Evolutionary conservation across 2,329 filamentous ascomycete species (phyloP).

Genomic region (Epichloe coenophiala): DNA sequence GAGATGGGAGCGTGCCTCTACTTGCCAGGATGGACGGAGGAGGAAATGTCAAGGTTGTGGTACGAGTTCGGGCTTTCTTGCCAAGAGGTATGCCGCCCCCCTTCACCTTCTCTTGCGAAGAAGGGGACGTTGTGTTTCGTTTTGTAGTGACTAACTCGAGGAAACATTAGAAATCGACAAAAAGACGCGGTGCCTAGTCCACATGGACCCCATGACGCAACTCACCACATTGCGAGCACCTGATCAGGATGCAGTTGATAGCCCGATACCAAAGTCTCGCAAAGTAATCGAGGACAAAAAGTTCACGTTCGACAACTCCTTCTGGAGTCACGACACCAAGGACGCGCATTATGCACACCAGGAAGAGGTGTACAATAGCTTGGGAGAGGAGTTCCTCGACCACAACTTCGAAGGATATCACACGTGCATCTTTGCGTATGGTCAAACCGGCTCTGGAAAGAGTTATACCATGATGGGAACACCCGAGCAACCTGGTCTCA

Average conservation of each 20-base stretch:
- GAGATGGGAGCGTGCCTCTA: constrained; percentile 50
- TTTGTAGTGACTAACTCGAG: not conserved
- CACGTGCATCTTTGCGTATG: constrained; percentile 97
- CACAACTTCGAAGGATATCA: constrained; percentile 99
- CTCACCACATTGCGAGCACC: constrained; percentile 70
- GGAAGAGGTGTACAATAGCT: constrained; percentile 82
- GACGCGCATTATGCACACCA: constrained; percentile 85
- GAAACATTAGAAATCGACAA: constrained; percentile 57
- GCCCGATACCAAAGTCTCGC: constrained; percentile 47
- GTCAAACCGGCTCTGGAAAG: constrained; percentile 94
- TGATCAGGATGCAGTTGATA: constrained; percentile 27
- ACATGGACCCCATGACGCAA: constrained; percentile 82
- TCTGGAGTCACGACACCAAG: constrained; percentile 78
- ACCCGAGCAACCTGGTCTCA: constrained; percentile 73
- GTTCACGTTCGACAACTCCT: constrained; percentile 95
- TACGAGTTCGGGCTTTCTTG: constrained; percentile 67
- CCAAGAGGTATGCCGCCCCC: constrained; percentile 43
- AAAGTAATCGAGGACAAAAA: constrained; percentile 74
- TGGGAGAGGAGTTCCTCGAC: constrained; percentile 93
- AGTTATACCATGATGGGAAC: constrained; percentile 98
- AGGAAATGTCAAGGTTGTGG: constrained; percentile 72
- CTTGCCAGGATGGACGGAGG: constrained; percentile 45
- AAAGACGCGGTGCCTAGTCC: constrained; percentile 70
- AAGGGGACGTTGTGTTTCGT: no score
- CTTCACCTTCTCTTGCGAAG: not conserved